These are phyloP conservation scores for Plasmodium gonderi DNA, from an alignment of 169 alveolate species.

Conservation along the genomic window DNA sequence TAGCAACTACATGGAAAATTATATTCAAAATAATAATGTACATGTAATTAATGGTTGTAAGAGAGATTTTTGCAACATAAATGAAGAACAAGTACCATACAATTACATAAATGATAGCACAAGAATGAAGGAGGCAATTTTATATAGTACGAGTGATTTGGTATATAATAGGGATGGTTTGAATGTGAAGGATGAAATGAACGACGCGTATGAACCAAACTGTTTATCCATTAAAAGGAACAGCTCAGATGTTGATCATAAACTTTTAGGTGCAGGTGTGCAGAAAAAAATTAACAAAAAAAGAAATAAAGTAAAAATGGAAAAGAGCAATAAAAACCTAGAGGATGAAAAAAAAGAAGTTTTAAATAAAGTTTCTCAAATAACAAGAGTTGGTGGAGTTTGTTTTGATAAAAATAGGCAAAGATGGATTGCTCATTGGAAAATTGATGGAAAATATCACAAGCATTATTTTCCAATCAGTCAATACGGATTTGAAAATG, in stretches of 20 bases:
- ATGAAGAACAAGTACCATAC: slow-evolving; percentile 41
- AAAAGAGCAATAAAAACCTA: slow-evolving; percentile 36
- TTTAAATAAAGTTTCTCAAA: slow-evolving; percentile 62
- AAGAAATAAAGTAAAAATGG: slow-evolving; percentile 41
- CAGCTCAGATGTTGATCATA: slow-evolving; percentile 2
- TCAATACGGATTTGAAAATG: slow-evolving; percentile 73
- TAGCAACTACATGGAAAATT: slow-evolving; percentile 12
- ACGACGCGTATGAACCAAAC: slow-evolving; percentile 31
- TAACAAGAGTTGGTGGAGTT: slow-evolving; percentile 73
- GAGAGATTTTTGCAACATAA: slow-evolving; percentile 23
- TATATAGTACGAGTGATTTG: slow-evolving; percentile 13
- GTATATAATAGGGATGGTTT: background rate
- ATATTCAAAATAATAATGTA: slow-evolving; percentile 24
- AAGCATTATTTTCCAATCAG: slow-evolving; percentile 73
- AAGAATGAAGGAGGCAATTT: slow-evolving; percentile 7
- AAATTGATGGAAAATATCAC: slow-evolving; percentile 72
- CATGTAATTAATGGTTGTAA: slow-evolving; percentile 14
- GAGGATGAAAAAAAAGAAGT: slow-evolving; percentile 74
- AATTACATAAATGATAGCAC: background rate
- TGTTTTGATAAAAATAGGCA: slow-evolving; percentile 74
- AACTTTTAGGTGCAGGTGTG: slow-evolving; percentile 29
- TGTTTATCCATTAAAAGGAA: slow-evolving; percentile 9
- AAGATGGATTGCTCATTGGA: slow-evolving; percentile 75
- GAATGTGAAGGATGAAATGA: slow-evolving; percentile 38
- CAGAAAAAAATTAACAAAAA: slow-evolving; percentile 55